These are phyloP conservation scores for Nidula microcarpa DNA, from an alignment of 768 basidiomycete genomes.

Conservation along the genomic window DNA sequence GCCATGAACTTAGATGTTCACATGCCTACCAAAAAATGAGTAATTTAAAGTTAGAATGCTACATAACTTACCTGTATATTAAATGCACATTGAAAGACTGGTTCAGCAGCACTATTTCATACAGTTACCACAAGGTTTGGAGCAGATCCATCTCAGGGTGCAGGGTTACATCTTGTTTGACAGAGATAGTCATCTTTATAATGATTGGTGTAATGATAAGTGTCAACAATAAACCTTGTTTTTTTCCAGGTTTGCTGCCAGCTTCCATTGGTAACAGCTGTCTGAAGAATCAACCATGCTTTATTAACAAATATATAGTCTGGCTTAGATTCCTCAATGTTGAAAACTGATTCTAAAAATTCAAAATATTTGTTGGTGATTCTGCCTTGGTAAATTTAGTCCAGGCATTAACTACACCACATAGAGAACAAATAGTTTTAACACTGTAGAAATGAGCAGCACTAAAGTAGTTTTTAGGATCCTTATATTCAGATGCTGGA, in stretches of 20 bases:
- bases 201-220: conserved; percentile 28
- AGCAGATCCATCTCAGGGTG: conserved; percentile 19
- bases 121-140: conserved; percentile 21
- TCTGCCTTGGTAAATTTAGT: conserved; percentile 24
- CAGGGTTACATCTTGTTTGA: conserved; percentile 24
- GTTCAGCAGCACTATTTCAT: conserved; percentile 12
- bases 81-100: conserved; percentile 15
- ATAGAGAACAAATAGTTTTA: conserved; percentile 17
- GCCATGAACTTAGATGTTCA: neutral
- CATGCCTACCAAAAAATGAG: neutral
- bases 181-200: conserved; percentile 18
- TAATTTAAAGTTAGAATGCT: neutral
- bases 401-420: conserved; percentile 17
- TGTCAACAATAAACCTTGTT: conserved; percentile 27
- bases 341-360: conserved; percentile 16
- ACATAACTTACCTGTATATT: conserved; percentile 17
- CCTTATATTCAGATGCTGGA: conserved; percentile 1
- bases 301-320: conserved; percentile 21
- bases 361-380: conserved; percentile 16
- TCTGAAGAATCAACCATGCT: conserved; percentile 12
- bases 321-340: conserved; percentile 9
- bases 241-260: conserved; percentile 13
- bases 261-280: neutral
- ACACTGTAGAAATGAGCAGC: conserved; percentile 19
- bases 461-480: conserved; percentile 11